A percentile compares a stretch with the other conserved stretches of the same genome.
Conservation (phyloP, 2,329 filamentous ascomycete species). For the Apiospora arundinis region DNA sequence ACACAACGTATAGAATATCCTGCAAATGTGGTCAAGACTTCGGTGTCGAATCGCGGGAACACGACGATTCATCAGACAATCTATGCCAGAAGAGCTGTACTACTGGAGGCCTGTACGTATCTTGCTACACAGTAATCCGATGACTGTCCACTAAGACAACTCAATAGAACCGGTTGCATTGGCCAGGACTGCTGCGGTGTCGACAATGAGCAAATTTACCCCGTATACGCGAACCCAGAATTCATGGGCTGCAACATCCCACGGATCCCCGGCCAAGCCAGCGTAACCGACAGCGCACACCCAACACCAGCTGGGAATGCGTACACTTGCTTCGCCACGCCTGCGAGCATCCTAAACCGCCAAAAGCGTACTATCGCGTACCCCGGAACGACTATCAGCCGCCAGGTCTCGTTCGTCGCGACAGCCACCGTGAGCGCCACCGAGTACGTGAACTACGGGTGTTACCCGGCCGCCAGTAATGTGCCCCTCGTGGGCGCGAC, state of each 20-base stretch:
- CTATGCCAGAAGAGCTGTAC: neutral
- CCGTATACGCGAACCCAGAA: conserved; percentile 57
- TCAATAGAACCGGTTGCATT: conserved; percentile 28
- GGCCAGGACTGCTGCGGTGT: conserved; percentile 35
- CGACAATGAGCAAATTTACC: conserved; percentile 41
- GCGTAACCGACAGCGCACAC: neutral
- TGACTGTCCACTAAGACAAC: neutral
- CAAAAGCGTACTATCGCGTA: neutral
- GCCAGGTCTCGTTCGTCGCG: neutral
- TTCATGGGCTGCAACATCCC: conserved; percentile 54
- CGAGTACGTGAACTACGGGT: neutral
- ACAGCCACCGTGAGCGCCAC: neutral
- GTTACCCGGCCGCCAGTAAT: neutral
- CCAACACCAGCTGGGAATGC: neutral
- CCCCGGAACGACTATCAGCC: neutral
- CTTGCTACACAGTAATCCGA: neutral
- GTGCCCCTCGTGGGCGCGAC: neutral
- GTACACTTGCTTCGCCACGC: neutral
- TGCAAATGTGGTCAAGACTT: conserved; percentile 25
- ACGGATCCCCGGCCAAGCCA: conserved; percentile 34
- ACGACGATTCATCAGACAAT: neutral
- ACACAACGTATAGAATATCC: conserved; percentile 19
- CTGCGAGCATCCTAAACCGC: neutral
- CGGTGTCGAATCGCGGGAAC: conserved; percentile 5
- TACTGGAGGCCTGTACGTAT: neutral